A percentile compares a stretch with the other conserved stretches of the same genome.
These are phyloP conservation scores for Coleophoma eucalyptorum DNA, from an alignment of 2,329 filamentous ascomycete species.

Conservation along the genomic window DNA sequence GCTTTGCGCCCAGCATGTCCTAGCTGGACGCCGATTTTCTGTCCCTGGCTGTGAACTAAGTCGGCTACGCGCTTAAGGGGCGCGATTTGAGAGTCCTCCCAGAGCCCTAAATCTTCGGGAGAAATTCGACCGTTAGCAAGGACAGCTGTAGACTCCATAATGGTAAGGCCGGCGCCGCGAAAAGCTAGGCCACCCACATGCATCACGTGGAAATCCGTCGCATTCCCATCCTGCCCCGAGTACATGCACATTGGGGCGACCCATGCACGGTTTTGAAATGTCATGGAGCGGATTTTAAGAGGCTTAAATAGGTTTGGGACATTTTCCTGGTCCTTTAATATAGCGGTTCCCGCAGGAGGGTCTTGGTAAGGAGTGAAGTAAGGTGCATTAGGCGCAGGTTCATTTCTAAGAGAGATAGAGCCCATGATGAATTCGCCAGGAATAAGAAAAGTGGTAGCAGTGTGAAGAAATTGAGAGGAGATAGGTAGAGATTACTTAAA, in stretches of 20 bases:
- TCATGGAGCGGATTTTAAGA: slow-evolving; percentile 47
- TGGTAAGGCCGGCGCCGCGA: slow-evolving; percentile 27
- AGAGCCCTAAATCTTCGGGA: slow-evolving; percentile 30
- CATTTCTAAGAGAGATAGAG: no score
- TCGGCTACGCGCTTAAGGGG: slow-evolving; percentile 25
- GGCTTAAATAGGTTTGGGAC: slow-evolving; percentile 56
- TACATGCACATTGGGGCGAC: slow-evolving; percentile 62
- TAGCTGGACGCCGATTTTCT: slow-evolving; percentile 27
- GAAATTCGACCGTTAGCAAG: slow-evolving; percentile 30
- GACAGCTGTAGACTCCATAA: slow-evolving; percentile 29
- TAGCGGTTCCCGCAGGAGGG: slow-evolving; percentile 1
- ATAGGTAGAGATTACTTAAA: no score
- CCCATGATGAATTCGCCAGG: no score
- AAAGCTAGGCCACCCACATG: slow-evolving; percentile 3
- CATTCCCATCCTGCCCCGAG: slow-evolving; percentile 32
- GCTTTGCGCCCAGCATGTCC: slow-evolving; percentile 27
- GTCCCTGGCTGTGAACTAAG: slow-evolving; percentile 24
- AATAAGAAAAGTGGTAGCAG: no score
- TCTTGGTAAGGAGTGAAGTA: slow-evolving; percentile 16
- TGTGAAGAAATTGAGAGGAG: no score
- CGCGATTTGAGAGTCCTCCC: slow-evolving; percentile 30
- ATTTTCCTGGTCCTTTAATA: slow-evolving; percentile 2
- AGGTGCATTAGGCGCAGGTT: background rate
- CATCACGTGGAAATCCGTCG: slow-evolving; percentile 9
- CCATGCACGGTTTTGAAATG: slow-evolving; percentile 52